Evolutionary conservation across 116 monocot genomes (phyloP).

Genomic region (Phalaenopsis hybrid): DNA sequence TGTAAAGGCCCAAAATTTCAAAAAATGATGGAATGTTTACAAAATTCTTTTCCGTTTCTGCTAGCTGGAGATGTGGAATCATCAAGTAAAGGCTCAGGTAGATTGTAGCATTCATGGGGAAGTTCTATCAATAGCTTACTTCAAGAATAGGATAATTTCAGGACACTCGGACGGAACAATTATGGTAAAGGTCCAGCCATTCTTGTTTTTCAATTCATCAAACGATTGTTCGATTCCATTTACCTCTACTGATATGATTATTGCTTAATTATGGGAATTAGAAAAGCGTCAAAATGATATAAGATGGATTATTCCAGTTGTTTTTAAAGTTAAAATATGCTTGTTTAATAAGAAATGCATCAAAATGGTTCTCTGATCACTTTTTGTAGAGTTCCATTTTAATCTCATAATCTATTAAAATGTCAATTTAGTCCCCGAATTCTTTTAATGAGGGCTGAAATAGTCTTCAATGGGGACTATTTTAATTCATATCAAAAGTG

Average conservation of each 20-base stretch:
- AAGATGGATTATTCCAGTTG: background rate
- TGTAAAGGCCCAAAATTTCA: no score
- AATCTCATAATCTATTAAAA: no score
- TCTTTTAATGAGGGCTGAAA: no score
- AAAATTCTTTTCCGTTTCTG: background rate
- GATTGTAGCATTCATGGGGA: conserved; percentile 49
- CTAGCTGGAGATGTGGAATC: conserved; percentile 40
- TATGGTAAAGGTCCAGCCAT: conserved; percentile 24
- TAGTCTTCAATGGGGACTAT: no score
- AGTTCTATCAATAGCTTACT: conserved; percentile 31
- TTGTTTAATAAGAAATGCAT: no score
- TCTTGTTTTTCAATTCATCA: conserved; percentile 1
- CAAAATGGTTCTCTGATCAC: no score
- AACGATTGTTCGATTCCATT: background rate
- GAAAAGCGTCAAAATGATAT: background rate
- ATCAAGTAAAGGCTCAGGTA: conserved; percentile 38
- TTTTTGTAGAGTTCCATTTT: no score
- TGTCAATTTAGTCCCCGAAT: no score
- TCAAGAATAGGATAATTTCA: conserved; percentile 35
- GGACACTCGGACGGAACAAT: conserved; percentile 52
- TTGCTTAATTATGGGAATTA: background rate
- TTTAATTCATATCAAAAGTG: no score
- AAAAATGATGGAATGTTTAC: background rate
- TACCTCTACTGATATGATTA: background rate
- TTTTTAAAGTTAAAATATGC: background rate